phyloP scores from a whole-genome alignment of 2,329 filamentous ascomycete genomes.

The Ceratocystis diversiconidia region DNA sequence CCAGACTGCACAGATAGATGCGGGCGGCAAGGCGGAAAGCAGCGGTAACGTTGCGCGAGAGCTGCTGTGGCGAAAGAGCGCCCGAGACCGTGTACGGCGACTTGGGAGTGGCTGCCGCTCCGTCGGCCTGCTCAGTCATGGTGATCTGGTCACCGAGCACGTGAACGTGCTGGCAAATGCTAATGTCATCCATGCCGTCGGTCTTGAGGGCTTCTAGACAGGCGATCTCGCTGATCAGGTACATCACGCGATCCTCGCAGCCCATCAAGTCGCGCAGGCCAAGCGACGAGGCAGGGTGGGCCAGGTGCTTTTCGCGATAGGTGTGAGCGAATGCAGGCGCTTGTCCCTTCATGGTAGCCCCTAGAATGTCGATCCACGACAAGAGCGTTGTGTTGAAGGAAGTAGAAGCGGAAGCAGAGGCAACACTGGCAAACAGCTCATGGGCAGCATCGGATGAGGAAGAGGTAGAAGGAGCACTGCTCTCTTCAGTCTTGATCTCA shows the following conservation, averaged over 20 bases:
- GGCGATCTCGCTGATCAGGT: constrained; percentile 91
- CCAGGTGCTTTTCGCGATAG: constrained; percentile 89
- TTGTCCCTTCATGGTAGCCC: constrained; percentile 77
- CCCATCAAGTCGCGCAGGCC: constrained; percentile 91
- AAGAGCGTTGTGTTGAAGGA: constrained; percentile 93
- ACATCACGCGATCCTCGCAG: constrained; percentile 95
- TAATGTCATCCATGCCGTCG: constrained; percentile 70
- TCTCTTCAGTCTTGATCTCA: constrained; percentile 20
- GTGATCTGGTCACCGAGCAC: constrained; percentile 79
- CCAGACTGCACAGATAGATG: constrained; percentile 91
- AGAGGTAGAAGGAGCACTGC: background rate
- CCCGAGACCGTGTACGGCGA: constrained; percentile 49
- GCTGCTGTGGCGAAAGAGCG: constrained; percentile 64
- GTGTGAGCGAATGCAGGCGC: constrained; percentile 82
- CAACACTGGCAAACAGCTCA: background rate
- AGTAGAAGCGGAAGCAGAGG: constrained; percentile 33
- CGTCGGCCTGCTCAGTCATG: constrained; percentile 55
- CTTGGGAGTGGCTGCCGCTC: constrained; percentile 28
- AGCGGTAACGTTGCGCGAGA: constrained; percentile 76
- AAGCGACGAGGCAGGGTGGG: constrained; percentile 42
- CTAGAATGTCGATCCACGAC: constrained; percentile 93
- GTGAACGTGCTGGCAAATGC: constrained; percentile 76
- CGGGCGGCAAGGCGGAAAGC: constrained; percentile 85
- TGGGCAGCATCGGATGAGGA: background rate
- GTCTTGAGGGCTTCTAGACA: constrained; percentile 82